These are phyloP conservation scores for Pleurotus giganteus DNA, from an alignment of 768 basidiomycete genomes.

Conservation along the genomic window DNA sequence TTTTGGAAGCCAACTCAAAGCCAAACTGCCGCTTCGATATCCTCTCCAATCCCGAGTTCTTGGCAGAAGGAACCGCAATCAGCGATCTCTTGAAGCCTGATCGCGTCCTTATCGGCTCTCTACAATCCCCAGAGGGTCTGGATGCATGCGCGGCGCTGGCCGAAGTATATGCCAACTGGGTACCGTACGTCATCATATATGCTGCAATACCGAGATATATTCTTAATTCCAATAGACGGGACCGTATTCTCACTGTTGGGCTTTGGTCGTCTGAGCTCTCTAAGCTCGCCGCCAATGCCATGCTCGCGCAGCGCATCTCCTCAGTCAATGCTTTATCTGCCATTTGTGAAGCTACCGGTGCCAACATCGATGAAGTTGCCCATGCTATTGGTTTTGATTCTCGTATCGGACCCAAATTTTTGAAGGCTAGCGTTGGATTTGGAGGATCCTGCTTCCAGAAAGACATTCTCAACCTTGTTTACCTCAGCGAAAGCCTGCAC, in stretches of 20 bases:
- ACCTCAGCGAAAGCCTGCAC: slow-evolving; percentile 92
- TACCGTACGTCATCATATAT: slow-evolving; percentile 60
- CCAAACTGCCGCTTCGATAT: slow-evolving; percentile 92
- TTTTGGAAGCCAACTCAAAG: slow-evolving; percentile 97
- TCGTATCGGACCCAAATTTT: slow-evolving; percentile 92
- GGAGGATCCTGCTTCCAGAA: slow-evolving; percentile 99
- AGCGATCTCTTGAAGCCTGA: slow-evolving; percentile 85
- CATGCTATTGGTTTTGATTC: slow-evolving; percentile 91
- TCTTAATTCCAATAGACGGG: slow-evolving; percentile 40
- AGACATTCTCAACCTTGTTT: slow-evolving; percentile 98
- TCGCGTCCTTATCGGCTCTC: slow-evolving; percentile 95
- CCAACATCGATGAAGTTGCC: slow-evolving; percentile 97
- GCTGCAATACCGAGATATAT: not conserved
- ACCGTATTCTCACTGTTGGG: slow-evolving; percentile 89
- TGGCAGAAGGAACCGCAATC: slow-evolving; percentile 98
- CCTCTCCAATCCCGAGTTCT: slow-evolving; percentile 98
- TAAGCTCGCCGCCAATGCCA: slow-evolving; percentile 98
- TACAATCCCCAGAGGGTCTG: slow-evolving; percentile 84
- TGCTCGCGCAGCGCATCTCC: slow-evolving; percentile 99
- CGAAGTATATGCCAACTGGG: slow-evolving; percentile 95
- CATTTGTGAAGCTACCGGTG: slow-evolving; percentile 98
- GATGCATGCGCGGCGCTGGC: slow-evolving; percentile 74
- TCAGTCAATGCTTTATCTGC: slow-evolving; percentile 98
- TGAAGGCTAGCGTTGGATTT: slow-evolving; percentile 94
- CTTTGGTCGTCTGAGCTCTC: slow-evolving; percentile 98